These are phyloP conservation scores for Eleusine indica DNA, from an alignment of 176 grass and related monocot genomes.

Conservation along the genomic window DNA sequence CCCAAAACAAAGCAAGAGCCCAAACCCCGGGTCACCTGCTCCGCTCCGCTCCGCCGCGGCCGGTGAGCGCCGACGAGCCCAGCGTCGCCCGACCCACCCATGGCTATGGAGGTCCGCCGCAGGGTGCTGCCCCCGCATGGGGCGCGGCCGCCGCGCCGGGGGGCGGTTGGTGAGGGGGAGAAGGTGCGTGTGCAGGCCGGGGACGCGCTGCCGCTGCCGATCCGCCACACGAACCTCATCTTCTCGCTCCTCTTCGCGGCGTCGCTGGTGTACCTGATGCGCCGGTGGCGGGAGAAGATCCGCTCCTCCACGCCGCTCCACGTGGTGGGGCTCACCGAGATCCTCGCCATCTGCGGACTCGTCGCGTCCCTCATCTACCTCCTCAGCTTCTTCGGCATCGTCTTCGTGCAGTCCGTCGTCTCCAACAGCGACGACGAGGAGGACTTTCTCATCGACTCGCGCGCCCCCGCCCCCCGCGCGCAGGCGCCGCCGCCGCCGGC, in stretches of 20 bases:
- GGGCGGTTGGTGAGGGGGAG: neutral
- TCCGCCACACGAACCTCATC: constrained; percentile 72
- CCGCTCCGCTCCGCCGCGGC: neutral
- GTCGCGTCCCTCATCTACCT: constrained; percentile 78
- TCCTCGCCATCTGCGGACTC: constrained; percentile 77
- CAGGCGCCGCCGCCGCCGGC: neutral
- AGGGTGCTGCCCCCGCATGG: constrained; percentile 20
- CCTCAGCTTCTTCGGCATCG: constrained; percentile 83
- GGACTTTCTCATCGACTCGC: constrained; percentile 43
- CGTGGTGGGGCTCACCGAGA: constrained; percentile 65
- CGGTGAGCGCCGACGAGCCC: neutral
- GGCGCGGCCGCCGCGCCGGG: neutral
- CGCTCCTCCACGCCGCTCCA: constrained; percentile 69
- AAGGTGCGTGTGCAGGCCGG: constrained; percentile 47
- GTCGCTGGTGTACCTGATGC: constrained; percentile 82
- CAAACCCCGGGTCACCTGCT: neutral
- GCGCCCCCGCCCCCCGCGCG: neutral
- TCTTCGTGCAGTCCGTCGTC: constrained; percentile 74
- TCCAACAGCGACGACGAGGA: constrained; percentile 83
- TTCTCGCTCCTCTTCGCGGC: constrained; percentile 61
- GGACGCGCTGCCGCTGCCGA: constrained; percentile 68
- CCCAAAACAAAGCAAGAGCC: neutral
- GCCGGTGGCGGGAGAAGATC: constrained; percentile 81
- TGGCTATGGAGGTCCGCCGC: constrained; percentile 45
- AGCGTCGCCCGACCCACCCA: neutral